Conservation (phyloP, 257 asterid genomes). For the Paulownia fortunei region DNA sequence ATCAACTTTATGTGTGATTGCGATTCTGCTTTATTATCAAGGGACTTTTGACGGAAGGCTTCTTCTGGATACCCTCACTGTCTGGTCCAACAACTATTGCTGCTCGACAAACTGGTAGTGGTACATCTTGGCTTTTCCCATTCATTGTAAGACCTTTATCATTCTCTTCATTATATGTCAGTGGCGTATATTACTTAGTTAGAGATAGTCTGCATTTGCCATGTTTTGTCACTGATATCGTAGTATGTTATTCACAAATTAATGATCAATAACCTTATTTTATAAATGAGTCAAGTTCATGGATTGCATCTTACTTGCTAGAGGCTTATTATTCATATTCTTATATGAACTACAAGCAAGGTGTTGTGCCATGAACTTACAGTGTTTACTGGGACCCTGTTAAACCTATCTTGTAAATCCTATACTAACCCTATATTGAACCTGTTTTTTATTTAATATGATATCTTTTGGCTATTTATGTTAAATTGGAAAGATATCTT, state of each 20-base stretch:
- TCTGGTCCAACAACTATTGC: constrained; percentile 83
- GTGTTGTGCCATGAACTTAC: neutral
- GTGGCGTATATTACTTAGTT: neutral
- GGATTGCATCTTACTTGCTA: neutral
- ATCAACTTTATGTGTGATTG: neutral
- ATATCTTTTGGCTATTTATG: no score
- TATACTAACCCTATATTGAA: neutral
- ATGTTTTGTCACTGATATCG: neutral
- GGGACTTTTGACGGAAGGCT: constrained; percentile 87
- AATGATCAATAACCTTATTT: neutral
- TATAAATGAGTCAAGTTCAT: neutral
- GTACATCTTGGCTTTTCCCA: constrained; percentile 82
- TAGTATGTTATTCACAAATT: neutral
- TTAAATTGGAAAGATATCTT: neutral
- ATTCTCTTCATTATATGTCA: constrained; percentile 10
- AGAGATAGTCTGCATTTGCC: neutral
- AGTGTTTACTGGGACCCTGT: neutral
- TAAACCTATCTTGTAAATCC: neutral
- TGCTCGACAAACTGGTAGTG: constrained; percentile 76
- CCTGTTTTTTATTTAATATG: no score
- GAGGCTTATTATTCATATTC: neutral
- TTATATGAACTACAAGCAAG: neutral
- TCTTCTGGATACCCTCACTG: constrained; percentile 87
- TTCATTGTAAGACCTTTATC: constrained; percentile 59
- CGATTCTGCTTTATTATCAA: constrained; percentile 23